Conservation (phyloP, 192 early-diverging fungal species). For the Chytriomyces confervae region DNA sequence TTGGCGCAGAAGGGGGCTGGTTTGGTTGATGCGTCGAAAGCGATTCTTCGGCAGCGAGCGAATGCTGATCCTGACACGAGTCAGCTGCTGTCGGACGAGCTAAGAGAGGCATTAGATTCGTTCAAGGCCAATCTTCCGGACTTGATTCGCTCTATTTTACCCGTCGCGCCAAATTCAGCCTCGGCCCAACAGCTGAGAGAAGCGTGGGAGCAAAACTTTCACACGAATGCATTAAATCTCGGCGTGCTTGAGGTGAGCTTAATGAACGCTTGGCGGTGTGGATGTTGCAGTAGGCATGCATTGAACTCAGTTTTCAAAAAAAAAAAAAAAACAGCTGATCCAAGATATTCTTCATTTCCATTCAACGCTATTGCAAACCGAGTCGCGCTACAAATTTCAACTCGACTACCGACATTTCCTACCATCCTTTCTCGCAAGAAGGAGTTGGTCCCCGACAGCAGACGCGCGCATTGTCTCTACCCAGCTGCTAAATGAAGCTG, state of each 20-base stretch:
- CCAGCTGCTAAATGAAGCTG: not conserved
- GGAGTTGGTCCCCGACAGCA: constrained; percentile 4
- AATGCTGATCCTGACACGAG: no score
- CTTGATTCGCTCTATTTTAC: no score
- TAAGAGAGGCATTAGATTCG: no score
- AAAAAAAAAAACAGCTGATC: not conserved
- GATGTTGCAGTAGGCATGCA: not conserved
- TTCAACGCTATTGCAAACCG: not conserved
- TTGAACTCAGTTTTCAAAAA: not conserved
- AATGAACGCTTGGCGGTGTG: not conserved
- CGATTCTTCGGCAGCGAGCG: no score
- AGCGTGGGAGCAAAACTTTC: not conserved
- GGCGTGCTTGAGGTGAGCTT: constrained; percentile 5
- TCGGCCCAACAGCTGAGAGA: not conserved
- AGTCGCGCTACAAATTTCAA: not conserved
- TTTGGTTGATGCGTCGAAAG: no score
- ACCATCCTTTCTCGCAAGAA: not conserved
- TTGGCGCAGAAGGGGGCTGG: not conserved
- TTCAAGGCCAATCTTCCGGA: no score
- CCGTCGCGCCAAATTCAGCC: no score
- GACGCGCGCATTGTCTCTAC: not conserved
- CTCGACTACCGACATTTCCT: not conserved
- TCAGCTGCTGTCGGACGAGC: no score
- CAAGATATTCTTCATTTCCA: not conserved
- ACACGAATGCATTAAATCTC: not conserved